A percentile compares a stretch with the other conserved stretches of the same genome.
Conservation (phyloP, 345 rosid genomes). For the Salix arbutifolia region DNA sequence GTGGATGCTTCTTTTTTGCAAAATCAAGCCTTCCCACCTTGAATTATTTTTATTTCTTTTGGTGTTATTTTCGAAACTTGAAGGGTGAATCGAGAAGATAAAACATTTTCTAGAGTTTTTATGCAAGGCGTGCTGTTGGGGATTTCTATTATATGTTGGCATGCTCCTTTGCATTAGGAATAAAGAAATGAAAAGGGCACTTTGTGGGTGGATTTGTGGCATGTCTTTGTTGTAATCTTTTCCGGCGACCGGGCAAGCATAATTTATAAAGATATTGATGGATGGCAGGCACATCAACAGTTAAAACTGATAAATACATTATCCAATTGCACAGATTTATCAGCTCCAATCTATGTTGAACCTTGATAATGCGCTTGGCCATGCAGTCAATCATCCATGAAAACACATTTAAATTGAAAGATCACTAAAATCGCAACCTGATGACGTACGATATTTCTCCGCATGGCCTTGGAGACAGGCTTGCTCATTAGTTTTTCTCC, state of each 20-base stretch:
- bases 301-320: too few species aligned
- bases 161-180: not conserved
- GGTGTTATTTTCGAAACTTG: not conserved
- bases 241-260: not conserved
- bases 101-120: not conserved
- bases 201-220: not conserved
- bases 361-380: not conserved
- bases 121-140: not conserved
- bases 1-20: not conserved
- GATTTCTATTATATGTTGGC: not conserved
- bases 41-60: not conserved
- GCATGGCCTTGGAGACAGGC: slow-evolving; percentile 1
- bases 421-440: slow-evolving; percentile 11
- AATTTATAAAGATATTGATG: too few species aligned
- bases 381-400: not conserved
- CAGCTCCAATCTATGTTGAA: not conserved
- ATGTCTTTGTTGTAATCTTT: not conserved
- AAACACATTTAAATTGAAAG: slow-evolving; percentile 2
- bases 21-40: not conserved
- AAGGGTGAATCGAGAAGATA: not conserved
- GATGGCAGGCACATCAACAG: too few species aligned
- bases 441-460: slow-evolving; percentile 10
- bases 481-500: not conserved
- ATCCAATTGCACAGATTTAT: too few species aligned
- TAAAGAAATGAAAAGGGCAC: not conserved